Evolutionary conservation across 495 filamentous ascomycete genomes (phyloP), one percentile per base, ranked within the genome.

Genomic region (Mycothermus thermophilus): DNA sequence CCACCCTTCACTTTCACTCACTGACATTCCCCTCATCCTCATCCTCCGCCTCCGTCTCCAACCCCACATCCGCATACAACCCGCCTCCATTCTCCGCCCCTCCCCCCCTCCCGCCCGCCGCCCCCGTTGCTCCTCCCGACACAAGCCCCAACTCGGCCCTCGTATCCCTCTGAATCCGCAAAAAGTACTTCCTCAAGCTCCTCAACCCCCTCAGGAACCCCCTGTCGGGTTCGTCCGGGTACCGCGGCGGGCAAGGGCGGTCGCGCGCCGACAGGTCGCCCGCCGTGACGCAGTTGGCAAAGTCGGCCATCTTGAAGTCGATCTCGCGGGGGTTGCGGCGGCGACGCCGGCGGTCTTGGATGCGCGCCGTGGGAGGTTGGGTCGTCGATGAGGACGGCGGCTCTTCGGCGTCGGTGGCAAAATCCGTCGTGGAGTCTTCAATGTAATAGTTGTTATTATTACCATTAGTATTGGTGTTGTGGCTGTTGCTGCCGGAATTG

Each of bases 281-380:
- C 3, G 82, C 80, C 8, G 85, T 94, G 6, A 96, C 79, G 43
- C 87, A 95, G 51, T 97, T 97, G 17, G 90, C 90, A 63, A 97
- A 97, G 54, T 97, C 90, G 28, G 93, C 87, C 52, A 97, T 93
- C 57, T 95, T 95, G 51, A 97, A 70, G 48, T 93, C 80, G 39
- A 97, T 83, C 32, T 77, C 67, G 7, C 59, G 53, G 37, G 47
- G 48, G 37, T 49, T 61, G 60, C 39, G 34, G 40, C 42, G 47
- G 40, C 3, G 30, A 10, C 8, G 21, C 1, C 20, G 35, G 6
- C 9, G 22, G 5, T 3, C 9, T 15, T 8, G n/a, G n/a, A n/a
- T n/a, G n/a, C n/a, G n/a, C n/a, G n/a, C n/a, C n/a, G n/a, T n/a
- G n/a, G n/a, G n/a, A n/a, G n/a, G n/a, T n/a, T n/a, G n/a, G n/a